Percentiles rank a stretch among this genome's conserved stretches.
Evolutionary conservation across 2,329 filamentous ascomycete species (phyloP).

Genomic region (Fusarium abutilonis): DNA sequence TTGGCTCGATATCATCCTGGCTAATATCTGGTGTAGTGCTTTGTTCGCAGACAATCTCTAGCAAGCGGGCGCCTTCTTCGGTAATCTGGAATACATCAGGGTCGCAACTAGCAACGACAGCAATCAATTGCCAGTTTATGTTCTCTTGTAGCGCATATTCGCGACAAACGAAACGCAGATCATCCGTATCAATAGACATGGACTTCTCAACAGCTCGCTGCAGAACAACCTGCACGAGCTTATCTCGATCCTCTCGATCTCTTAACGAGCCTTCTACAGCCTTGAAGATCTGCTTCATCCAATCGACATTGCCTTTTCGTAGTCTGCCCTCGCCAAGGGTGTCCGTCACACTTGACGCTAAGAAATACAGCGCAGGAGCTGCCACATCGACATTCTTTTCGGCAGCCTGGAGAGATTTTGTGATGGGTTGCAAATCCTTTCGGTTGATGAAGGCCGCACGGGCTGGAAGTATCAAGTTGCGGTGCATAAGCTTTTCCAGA

Average conservation of each 20-base stretch:
- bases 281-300: constrained; percentile 52
- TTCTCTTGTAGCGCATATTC: constrained; percentile 53
- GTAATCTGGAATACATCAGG: constrained; percentile 58
- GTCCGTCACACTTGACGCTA: constrained; percentile 49
- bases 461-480: constrained; percentile 62
- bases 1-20: constrained; percentile 35
- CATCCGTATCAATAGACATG: constrained; percentile 52
- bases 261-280: constrained; percentile 46
- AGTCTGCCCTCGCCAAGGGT: constrained; percentile 41
- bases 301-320: constrained; percentile 52
- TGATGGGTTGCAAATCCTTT: constrained; percentile 54
- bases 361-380: constrained; percentile 57
- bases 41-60: constrained; percentile 54
- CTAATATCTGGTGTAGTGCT: constrained; percentile 40
- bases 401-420: constrained; percentile 54
- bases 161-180: constrained; percentile 56
- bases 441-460: constrained; percentile 58
- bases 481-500: constrained; percentile 60
- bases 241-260: constrained; percentile 39
- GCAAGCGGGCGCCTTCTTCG: constrained; percentile 52
- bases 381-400: constrained; percentile 50
- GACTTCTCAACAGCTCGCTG: constrained; percentile 45
- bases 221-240: constrained; percentile 48
- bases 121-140: constrained; percentile 57
- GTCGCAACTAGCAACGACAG: constrained; percentile 56